These are phyloP conservation scores for Arabidopsis suecica DNA, from an alignment of 345 rosid species.

Conservation along the genomic window DNA sequence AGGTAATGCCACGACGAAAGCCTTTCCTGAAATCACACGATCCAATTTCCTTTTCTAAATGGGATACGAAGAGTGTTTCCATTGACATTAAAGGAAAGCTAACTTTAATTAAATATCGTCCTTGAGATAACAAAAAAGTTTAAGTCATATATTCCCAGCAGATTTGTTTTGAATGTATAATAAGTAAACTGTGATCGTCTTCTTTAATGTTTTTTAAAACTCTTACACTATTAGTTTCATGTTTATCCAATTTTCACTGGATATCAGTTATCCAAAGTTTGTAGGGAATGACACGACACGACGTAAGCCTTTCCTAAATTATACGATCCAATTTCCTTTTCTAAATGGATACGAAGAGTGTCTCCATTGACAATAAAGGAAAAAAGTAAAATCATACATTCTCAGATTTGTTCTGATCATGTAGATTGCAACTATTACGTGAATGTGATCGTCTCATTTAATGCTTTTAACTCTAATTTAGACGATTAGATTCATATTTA, in stretches of 20 bases:
- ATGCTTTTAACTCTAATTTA: background rate
- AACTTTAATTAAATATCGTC: too few species aligned
- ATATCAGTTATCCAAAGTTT: background rate
- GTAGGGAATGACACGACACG: background rate
- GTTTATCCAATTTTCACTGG: background rate
- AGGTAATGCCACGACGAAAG: background rate
- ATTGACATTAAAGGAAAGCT: slow-evolving; percentile 21
- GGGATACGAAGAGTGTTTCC: slow-evolving; percentile 29
- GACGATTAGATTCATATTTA: background rate
- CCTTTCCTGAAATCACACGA: background rate
- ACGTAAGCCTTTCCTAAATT: background rate
- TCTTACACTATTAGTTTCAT: background rate
- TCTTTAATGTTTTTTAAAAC: too few species aligned
- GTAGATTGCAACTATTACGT: too few species aligned
- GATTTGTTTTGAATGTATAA: too few species aligned
- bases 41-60: slow-evolving; percentile 4
- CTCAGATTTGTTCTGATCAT: too few species aligned
- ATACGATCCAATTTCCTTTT: slow-evolving; percentile 4
- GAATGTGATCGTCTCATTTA: too few species aligned
- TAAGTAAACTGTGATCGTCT: too few species aligned
- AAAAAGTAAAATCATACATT: background rate
- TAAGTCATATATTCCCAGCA: too few species aligned
- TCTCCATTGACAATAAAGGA: slow-evolving; percentile 16
- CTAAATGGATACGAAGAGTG: slow-evolving; percentile 30
- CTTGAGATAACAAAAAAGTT: too few species aligned